Conservation (phyloP, 176 grass and related monocot genomes). For the Elymus sibiricus region DNA sequence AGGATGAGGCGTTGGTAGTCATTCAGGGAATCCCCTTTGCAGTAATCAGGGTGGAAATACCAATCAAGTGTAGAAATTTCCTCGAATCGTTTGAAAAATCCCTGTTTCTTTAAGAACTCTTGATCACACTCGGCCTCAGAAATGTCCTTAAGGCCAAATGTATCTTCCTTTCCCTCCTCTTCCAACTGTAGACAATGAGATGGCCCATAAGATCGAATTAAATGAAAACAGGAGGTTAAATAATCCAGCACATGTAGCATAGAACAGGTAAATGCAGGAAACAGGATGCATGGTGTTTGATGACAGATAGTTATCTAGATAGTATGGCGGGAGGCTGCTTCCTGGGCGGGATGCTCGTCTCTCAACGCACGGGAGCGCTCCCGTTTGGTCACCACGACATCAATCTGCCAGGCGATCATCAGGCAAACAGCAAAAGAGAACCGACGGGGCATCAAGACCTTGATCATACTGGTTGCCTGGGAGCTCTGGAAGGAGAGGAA, state of each 20-base stretch:
- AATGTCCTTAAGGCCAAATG: background rate
- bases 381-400: too few relatives aligned
- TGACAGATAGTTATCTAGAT: background rate
- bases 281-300: background rate
- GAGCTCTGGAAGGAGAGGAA: too few relatives aligned
- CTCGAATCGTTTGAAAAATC: background rate
- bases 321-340: too few relatives aligned
- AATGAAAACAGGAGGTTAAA: background rate
- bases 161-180: too few relatives aligned
- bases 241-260: background rate
- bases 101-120: background rate
- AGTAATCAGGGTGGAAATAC: background rate
- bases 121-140: background rate
- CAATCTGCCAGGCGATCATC: too few relatives aligned
- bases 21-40: background rate
- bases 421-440: too few relatives aligned
- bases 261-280: background rate
- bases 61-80: background rate
- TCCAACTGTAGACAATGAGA: background rate
- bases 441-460: too few relatives aligned
- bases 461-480: too few relatives aligned
- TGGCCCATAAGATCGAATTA: background rate
- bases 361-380: too few relatives aligned
- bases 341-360: too few relatives aligned
- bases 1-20: slow-evolving; percentile 12